Evolutionary conservation across 768 basidiomycete genomes (phyloP).

Genomic region (Termitomyces sp.): DNA sequence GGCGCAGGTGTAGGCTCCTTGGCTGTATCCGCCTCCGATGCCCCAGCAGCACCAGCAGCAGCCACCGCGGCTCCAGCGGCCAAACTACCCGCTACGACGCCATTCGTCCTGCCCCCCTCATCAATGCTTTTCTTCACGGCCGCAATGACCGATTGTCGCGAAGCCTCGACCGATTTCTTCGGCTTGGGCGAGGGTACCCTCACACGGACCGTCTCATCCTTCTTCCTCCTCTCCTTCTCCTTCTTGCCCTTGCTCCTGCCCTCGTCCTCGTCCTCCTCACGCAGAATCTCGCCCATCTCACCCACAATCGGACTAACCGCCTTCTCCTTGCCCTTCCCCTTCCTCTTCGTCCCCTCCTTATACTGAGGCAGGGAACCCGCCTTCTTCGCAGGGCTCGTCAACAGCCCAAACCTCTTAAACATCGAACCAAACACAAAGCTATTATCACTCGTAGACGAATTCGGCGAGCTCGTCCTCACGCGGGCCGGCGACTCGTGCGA

Average conservation of each 20-base stretch:
- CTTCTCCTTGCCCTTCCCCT: constrained; percentile 22
- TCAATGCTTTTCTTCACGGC: constrained; percentile 14
- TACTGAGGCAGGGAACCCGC: constrained; percentile 19
- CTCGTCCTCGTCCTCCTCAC: constrained; percentile 40
- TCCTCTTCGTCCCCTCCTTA: constrained; percentile 25
- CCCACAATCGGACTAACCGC: constrained; percentile 37
- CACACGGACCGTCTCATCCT: constrained; percentile 17
- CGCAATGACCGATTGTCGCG: constrained; percentile 15
- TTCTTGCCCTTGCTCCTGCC: not conserved
- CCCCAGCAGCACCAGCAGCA: constrained; percentile 14
- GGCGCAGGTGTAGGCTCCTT: not conserved
- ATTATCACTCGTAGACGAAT: constrained; percentile 36
- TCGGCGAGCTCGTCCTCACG: constrained; percentile 33
- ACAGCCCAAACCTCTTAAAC: constrained; percentile 63
- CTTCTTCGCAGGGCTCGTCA: constrained; percentile 31
- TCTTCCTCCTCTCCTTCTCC: constrained; percentile 10
- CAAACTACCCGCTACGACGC: constrained; percentile 11
- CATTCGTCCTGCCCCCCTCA: constrained; percentile 4
- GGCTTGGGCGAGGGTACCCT: constrained; percentile 24
- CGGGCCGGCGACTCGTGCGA: constrained; percentile 13
- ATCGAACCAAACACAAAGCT: constrained; percentile 39
- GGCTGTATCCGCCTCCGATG: not conserved
- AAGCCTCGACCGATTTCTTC: constrained; percentile 22
- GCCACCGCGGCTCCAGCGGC: constrained; percentile 15
- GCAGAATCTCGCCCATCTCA: constrained; percentile 67